Evolutionary conservation across 345 rosid species (phyloP).

Genomic region (Lepidium africanum): DNA sequence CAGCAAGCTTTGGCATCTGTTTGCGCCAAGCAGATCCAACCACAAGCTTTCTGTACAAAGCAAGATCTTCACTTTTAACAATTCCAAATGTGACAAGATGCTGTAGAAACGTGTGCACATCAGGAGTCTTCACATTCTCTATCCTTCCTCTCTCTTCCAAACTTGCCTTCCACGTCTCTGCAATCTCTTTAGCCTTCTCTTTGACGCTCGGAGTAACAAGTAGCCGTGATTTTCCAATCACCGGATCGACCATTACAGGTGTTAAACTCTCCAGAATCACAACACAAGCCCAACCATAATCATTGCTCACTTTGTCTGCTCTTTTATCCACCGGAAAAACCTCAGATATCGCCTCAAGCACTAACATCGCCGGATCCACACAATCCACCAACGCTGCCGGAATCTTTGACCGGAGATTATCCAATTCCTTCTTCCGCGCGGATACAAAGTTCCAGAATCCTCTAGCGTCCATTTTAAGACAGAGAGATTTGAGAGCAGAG

Average conservation of each 20-base stretch:
- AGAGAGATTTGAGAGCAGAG: constrained; percentile 38
- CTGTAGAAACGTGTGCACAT: constrained; percentile 95
- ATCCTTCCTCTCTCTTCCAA: constrained; percentile 88
- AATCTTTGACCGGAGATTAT: constrained; percentile 49
- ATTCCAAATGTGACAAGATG: constrained; percentile 93
- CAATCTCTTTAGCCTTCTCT: constrained; percentile 70
- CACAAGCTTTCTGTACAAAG: constrained; percentile 82
- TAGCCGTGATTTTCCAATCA: constrained; percentile 69
- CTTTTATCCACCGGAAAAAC: constrained; percentile 85
- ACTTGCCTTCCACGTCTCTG: constrained; percentile 88
- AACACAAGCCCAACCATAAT: constrained; percentile 97
- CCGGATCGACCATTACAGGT: constrained; percentile 84
- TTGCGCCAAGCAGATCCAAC: constrained; percentile 95
- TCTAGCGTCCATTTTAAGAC: constrained; percentile 65
- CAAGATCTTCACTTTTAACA: constrained; percentile 66
- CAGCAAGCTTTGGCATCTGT: constrained; percentile 98
- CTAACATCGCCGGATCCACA: constrained; percentile 85
- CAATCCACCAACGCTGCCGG: constrained; percentile 70
- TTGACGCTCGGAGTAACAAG: constrained; percentile 67
- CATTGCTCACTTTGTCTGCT: constrained; percentile 42
- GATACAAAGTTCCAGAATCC: constrained; percentile 76
- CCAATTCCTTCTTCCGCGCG: constrained; percentile 71
- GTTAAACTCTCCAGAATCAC: constrained; percentile 78
- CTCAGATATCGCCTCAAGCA: constrained; percentile 79
- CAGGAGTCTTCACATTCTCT: constrained; percentile 92